Evolutionary conservation across 2,329 filamentous ascomycete genomes (phyloP), one percentile per base, ranked within the genome.

Genomic region (Didymella pinodella): DNA sequence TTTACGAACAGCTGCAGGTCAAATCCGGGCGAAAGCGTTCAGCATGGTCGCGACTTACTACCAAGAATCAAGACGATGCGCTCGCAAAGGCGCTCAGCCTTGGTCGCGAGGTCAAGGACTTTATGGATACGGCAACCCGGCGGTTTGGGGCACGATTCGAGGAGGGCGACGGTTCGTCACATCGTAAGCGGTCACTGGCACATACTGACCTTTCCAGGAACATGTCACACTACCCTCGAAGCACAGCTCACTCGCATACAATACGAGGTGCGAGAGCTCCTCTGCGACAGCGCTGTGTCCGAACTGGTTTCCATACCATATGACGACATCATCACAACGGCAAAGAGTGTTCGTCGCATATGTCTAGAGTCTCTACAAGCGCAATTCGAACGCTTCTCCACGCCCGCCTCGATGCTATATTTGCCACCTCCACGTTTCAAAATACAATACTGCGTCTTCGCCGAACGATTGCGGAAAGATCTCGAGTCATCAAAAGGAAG

Each of bases 391-490:
- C 73, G 72, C 20, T 65, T 75, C 20, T 61, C 63, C 43, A 61
- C 66, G 8, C 66, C 64, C 2, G 57, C 59, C 2, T 60, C 62
- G 7, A 53, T 62, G 2, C 64, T 69, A 7, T 54, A 71, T 20
- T 67, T 76, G 4, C 73, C 74, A 36, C 73, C 71, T 25, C 74
- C 74, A 20, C 71, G 72, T 16, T 75, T 76, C 64, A 75, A 70
- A 20, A 65, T 76, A 7, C 62, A 70, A 7, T 74, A 71, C 54
- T 76, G 74, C 40, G 67, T 70, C 2, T 74, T 74, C 36, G 73
- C 74, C 22, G 52, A 67, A 10, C 62, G 69, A 38, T 59, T 76
- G 12, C 66, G 68, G 41, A 70, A 70, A 25, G 70, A 74, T 31
- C 65, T 69, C 14, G 62, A 61, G 31, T 59, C 64, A 18, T 57